A percentile compares a stretch with the other conserved stretches of the same genome.
Evolutionary conservation across 495 filamentous ascomycete genomes (phyloP).

Genomic region (Annulohypoxylon stygium): DNA sequence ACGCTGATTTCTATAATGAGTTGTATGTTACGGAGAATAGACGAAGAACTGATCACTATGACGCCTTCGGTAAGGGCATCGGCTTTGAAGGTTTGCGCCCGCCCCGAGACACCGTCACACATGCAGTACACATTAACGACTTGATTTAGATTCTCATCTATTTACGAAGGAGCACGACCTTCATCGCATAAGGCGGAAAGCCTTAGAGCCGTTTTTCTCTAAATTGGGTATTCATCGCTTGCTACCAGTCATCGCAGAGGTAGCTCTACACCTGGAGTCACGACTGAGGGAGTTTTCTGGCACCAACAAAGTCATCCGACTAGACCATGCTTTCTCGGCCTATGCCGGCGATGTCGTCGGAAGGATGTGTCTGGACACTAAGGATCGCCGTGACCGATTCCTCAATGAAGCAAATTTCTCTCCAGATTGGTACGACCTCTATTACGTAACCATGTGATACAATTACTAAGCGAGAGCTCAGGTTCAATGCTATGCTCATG

Average conservation of each 20-base stretch:
- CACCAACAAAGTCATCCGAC: constrained; percentile 3
- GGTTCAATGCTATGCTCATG: constrained; percentile 14
- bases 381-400: constrained; percentile 7
- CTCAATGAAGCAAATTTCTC: constrained; percentile 2
- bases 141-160: not conserved
- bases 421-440: not conserved
- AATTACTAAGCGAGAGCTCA: not conserved
- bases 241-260: constrained; percentile 10
- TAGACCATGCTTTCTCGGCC: constrained; percentile 11
- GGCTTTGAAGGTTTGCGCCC: constrained; percentile 6
- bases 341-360: constrained; percentile 9
- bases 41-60: constrained; percentile 11
- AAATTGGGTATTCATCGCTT: constrained; percentile 5
- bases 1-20: constrained; percentile 6
- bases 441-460: not conserved
- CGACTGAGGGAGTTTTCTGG: constrained; percentile 10
- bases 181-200: constrained; percentile 11
- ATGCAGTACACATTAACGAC: not conserved
- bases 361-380: constrained; percentile 8
- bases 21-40: constrained; percentile 8
- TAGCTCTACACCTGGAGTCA: constrained; percentile 11
- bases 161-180: constrained; percentile 17
- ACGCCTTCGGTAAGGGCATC: constrained; percentile 9
- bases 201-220: constrained; percentile 12
- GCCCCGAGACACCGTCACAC: not conserved